Evolutionary conservation across 1,139 yeast species (phyloP), one percentile per base, ranked within the genome.

Genomic region (Nakaseomyces sp.): DNA sequence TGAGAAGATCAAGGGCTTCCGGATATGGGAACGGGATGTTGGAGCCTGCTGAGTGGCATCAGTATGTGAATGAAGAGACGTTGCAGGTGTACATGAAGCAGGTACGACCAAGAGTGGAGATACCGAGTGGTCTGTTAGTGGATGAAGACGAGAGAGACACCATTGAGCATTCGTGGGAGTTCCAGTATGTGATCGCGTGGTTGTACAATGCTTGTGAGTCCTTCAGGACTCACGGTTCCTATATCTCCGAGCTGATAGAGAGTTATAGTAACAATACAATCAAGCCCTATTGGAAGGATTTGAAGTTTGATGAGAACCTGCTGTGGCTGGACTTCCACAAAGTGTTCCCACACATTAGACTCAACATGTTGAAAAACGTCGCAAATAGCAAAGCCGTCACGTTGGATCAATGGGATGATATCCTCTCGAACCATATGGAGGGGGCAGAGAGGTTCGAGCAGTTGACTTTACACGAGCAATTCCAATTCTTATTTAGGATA

Each of bases 391-490:
- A 61, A 40, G 53, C 57, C 22, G 56, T 57, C 5, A 48, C 50
- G 10, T 48, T 61, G 41, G 57, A 52, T 5, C 65, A 72, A 49
- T 76, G 77, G 63, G 77, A 76, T 51, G 64, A 63, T 41, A 63
- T 69, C n/a, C 68, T 73, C 41, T 64, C 74, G 45, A 64, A 67
- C 43, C 64, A 72, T 52, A 69, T 77, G 48, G 73, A 75, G 4
- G 69, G 64, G 2, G 58, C 55, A 17, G 50, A 50, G 3, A 57
- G 58, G 8, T 45, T 50, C 5, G 28, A 20, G 4, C 10, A 31
- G 9, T 50, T 51, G 24, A 50, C 63, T 5, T 55, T 76, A 7
- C 53, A 61, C 16, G 73, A 72, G 16, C 76, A 76, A 53, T 69
- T 77, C 49, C 72, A 72, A 37, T 62, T 74, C 3, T 52, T 77